Conservation (phyloP, 2,329 filamentous ascomycete genomes). For the Xylaria hypoxylon region DNA sequence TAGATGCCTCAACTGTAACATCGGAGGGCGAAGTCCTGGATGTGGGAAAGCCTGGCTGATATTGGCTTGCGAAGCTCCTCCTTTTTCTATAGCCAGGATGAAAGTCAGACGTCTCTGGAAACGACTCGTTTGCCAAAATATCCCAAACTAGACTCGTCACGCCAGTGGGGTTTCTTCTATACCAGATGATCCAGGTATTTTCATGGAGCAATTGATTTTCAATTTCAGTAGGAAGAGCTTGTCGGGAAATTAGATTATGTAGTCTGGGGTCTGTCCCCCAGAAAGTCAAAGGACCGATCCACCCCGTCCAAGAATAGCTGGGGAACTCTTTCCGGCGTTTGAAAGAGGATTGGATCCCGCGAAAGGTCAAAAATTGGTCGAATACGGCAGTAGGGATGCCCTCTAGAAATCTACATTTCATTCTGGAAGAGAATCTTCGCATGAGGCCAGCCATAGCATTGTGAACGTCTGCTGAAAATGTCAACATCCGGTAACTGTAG, state of each 20-base stretch:
- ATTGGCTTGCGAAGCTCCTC: background rate
- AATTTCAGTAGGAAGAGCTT: background rate
- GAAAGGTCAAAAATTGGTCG: background rate
- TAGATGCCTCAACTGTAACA: background rate
- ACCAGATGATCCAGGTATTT: constrained; percentile 2
- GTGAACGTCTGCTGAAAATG: constrained; percentile 1
- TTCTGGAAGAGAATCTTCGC: background rate
- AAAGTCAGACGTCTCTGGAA: background rate
- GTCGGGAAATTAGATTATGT: too few relatives aligned
- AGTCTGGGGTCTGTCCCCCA: background rate
- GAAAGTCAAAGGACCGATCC: background rate
- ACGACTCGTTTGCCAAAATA: background rate
- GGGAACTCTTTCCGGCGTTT: background rate
- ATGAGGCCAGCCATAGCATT: constrained; percentile 2
- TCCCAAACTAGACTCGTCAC: background rate
- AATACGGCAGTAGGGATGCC: constrained; percentile 1
- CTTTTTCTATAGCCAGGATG: background rate
- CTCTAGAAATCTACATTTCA: constrained; percentile 3
- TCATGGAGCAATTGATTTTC: background rate
- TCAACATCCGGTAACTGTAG: constrained; percentile 3
- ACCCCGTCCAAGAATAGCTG: constrained; percentile 5
- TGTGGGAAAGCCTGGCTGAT: background rate
- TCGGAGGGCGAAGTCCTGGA: background rate
- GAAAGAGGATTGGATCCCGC: background rate
- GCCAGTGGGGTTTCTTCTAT: background rate